Evolutionary conservation across 108 stramenopile genomes (phyloP), one percentile per base, ranked within the genome.

Genomic region (Cyclotella distinguenda): DNA sequence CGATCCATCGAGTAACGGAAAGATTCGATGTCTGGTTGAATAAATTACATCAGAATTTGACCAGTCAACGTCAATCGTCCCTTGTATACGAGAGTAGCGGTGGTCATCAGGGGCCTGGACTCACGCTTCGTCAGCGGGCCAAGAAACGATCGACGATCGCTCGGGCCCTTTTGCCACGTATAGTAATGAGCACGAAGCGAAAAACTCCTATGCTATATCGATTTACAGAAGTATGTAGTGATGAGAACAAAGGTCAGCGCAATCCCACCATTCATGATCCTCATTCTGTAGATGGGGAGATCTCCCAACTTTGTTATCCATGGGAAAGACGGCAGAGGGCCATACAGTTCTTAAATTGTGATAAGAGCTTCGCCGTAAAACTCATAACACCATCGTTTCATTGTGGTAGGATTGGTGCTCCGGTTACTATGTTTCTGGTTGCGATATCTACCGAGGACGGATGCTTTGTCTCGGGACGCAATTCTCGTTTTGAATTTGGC

Each of bases 401-500:
- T 9, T 86, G 86, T 61, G 87, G 84, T 26, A 77, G 86, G 18
- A 46, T 85, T 2, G n/a, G 38, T 11, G 80, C 70, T 8, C 93
- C 89, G 6, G 64, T 94, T 6, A 94, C 93, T 0, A 53, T 90
- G 33, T 85, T 94, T 47, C 64, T 82, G 19, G 84, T 94, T 1
- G 93, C 77, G 0, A 87, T 94, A 61, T 82, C 89, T 2, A 90
- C 88, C 0, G 93, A 94, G 69, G 93, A 94, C 72, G 93, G 89
- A 12, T 90, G 89, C 43, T 94, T 94, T 59, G 53, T 90, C 40
- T 89, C 88, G 3, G 89, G 93, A 31, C 68, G 87, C 25, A 67
- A 65, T 18, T 56, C 69, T 15, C 60, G 85, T 10, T 88, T 87
- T 66, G 93, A 90, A 63, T 61, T 90, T n/a, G 93, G 89, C 19